These are phyloP conservation scores for Dryas integrifolia DNA, from an alignment of 331 rosid genomes.

Conservation along the genomic window DNA sequence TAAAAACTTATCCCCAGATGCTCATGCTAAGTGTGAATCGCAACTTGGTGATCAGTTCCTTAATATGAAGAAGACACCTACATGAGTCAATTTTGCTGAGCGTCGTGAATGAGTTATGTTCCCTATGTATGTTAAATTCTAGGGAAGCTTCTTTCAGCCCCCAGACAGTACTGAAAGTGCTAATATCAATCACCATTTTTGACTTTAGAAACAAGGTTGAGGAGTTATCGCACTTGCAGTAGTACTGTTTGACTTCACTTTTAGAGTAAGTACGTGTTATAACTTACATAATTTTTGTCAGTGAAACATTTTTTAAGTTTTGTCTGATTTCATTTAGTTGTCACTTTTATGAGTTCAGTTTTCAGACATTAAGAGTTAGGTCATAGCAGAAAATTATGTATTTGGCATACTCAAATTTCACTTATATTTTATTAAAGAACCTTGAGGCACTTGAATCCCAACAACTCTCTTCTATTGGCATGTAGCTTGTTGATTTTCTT, in stretches of 20 bases:
- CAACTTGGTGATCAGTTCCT: constrained; percentile 60
- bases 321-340: neutral
- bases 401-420: neutral
- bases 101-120: neutral
- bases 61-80: constrained; percentile 36
- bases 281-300: neutral
- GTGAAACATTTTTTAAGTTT: neutral
- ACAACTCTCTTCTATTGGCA: neutral
- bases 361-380: neutral
- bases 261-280: neutral
- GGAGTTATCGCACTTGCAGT: neutral
- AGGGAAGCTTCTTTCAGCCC: neutral
- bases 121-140: neutral
- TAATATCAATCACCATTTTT: constrained; percentile 8
- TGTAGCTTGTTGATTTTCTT: neutral
- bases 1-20: constrained; percentile 47
- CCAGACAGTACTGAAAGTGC: neutral
- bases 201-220: neutral
- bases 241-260: neutral
- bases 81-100: neutral
- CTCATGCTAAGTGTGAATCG: constrained; percentile 52
- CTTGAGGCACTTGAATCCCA: neutral
- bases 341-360: neutral
- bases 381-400: neutral
- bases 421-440: neutral